Conservation (phyloP, 2,329 filamentous ascomycete species). For the Aquanectria penicillioides region DNA sequence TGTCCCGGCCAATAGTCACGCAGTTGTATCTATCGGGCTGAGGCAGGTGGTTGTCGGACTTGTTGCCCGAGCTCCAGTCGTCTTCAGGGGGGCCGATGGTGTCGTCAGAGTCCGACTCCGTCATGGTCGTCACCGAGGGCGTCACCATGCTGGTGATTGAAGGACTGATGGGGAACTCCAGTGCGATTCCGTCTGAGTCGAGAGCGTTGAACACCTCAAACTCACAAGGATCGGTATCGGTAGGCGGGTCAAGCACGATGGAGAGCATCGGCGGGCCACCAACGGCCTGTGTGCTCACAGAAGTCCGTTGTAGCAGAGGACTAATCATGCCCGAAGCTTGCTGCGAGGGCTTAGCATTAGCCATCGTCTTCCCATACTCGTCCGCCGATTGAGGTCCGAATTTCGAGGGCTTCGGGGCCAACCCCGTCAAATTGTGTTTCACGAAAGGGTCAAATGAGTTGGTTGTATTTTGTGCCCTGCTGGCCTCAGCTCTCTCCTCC, state of each 20-base stretch:
- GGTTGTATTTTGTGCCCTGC: background rate
- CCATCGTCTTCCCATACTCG: constrained; percentile 35
- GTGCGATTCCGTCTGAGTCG: constrained; percentile 26
- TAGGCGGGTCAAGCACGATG: constrained; percentile 32
- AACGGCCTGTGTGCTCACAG: constrained; percentile 38
- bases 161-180: constrained; percentile 35
- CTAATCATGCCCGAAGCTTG: constrained; percentile 22
- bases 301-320: constrained; percentile 32
- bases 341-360: constrained; percentile 25
- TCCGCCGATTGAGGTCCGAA: constrained; percentile 32
- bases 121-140: constrained; percentile 35
- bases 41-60: constrained; percentile 16
- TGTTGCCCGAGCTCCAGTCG: constrained; percentile 24
- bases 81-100: constrained; percentile 20
- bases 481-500: constrained; percentile 40
- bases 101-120: constrained; percentile 26
- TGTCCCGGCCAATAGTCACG: constrained; percentile 10
- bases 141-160: constrained; percentile 40
- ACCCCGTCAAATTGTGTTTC: constrained; percentile 24
- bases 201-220: constrained; percentile 21
- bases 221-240: constrained; percentile 23
- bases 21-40: constrained; percentile 26
- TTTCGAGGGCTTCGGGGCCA: constrained; percentile 17
- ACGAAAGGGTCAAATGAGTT: constrained; percentile 46
- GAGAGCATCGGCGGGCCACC: constrained; percentile 30